These are phyloP conservation scores for Apiotrichum akiyoshidainum DNA, from an alignment of 1,284 basidiomycete species.

Conservation along the genomic window DNA sequence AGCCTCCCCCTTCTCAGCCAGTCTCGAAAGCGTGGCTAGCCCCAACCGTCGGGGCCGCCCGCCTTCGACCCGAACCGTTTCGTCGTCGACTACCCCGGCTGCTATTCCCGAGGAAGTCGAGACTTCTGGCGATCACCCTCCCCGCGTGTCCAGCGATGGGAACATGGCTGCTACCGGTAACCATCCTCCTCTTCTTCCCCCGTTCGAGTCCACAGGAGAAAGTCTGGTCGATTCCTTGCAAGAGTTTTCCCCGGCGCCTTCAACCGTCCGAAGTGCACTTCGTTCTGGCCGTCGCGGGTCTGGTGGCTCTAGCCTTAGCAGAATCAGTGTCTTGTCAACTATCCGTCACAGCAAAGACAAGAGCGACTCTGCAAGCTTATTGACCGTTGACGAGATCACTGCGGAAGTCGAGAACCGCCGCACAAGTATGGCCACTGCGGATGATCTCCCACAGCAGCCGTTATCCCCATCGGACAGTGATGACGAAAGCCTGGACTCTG, in stretches of 20 bases:
- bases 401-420: slow-evolving; percentile 87
- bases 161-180: slow-evolving; percentile 13
- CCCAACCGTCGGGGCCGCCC: slow-evolving; percentile 28
- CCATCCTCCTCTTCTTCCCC: slow-evolving; percentile 64
- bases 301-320: slow-evolving; percentile 53
- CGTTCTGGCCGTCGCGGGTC: slow-evolving; percentile 56
- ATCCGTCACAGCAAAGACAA: slow-evolving; percentile 72
- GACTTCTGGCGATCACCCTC: slow-evolving; percentile 3
- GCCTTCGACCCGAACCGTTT: slow-evolving; percentile 19
- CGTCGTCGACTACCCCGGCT: slow-evolving; percentile 22
- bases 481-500: slow-evolving; percentile 1
- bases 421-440: slow-evolving; percentile 54
- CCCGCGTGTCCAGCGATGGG: neutral
- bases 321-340: slow-evolving; percentile 77
- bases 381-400: slow-evolving; percentile 97
- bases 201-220: slow-evolving; percentile 72
- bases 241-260: slow-evolving; percentile 32
- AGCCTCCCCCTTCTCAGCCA: slow-evolving; percentile 8
- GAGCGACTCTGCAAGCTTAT: slow-evolving; percentile 82
- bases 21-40: slow-evolving; percentile 12
- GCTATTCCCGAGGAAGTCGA: slow-evolving; percentile 45
- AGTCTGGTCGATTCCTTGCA: slow-evolving; percentile 74
- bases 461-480: slow-evolving; percentile 7
- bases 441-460: slow-evolving; percentile 33
- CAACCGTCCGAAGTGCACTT: slow-evolving; percentile 37